Base-by-base conservation (phyloP, 2,329 filamentous ascomycete genomes). In the Nemania sp. region DNA sequence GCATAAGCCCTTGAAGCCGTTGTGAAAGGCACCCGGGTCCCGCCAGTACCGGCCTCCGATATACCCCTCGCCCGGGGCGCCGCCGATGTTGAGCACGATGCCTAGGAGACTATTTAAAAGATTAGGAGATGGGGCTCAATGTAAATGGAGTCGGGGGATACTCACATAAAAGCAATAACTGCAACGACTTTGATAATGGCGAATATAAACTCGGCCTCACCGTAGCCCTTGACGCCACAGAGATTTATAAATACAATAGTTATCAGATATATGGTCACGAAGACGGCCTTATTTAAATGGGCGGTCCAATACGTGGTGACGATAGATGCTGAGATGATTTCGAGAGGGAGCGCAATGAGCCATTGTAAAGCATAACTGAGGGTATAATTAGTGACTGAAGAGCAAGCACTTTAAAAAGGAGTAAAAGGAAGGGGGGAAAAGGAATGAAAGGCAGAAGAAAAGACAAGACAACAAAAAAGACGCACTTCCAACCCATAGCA, bases 401-500 rank as follows among this genome's bases (percentile, higher is more conserved):
- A n/a, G n/a, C n/a, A n/a, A n/a, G n/a, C n/a, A n/a, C n/a, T n/a
- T n/a, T n/a, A n/a, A n/a, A n/a, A n/a, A n/a, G n/a, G n/a, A n/a
- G n/a, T n/a, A n/a, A n/a, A n/a, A n/a, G n/a, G n/a, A n/a, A n/a
- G n/a, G n/a, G n/a, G n/a, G n/a, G n/a, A n/a, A n/a, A n/a, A n/a
- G n/a, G n/a, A n/a, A n/a, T n/a, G n/a, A n/a, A n/a, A n/a, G n/a
- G n/a, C n/a, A n/a, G 43, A 24, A 23, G 31, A 42, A 28, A 12
- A 9, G 36, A 34, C 33, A 12, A 39, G 36, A n/a, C 39, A 24
- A 20, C 6, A 9, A 23, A 40, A n/a, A 34, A 24, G 22, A 79
- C 83, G 72, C 71, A 89, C 80, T 95, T 96, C 91, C 91, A 96
- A 14, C 91, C 91, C 89, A 96, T 95, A 41, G 91, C 90, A 68